phyloP scores from a whole-genome alignment of 345 rosid genomes.

The Carallia pectinifolia region DNA sequence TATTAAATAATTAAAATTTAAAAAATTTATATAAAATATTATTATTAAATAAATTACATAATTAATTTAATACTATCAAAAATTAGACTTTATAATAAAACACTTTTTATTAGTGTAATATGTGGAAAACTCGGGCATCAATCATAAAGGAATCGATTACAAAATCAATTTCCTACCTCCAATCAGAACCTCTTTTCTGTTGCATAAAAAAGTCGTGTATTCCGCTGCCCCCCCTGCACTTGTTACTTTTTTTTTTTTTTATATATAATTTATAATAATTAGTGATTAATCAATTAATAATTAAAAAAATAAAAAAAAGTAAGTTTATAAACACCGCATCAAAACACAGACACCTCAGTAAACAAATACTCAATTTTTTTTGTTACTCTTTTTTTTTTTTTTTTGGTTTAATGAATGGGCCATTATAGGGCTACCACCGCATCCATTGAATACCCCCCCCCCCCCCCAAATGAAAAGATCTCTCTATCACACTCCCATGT shows the following conservation, averaged over 20 bases:
- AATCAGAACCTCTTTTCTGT: conserved; percentile 30
- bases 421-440: conserved; percentile 22
- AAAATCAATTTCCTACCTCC: conserved; percentile 42
- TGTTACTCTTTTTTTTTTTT: conserved; percentile 21
- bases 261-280: too few relatives aligned
- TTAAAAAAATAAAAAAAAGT: too few relatives aligned
- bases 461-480: not conserved
- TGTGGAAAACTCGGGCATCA: conserved; percentile 15
- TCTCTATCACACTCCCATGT: conserved; percentile 11
- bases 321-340: too few relatives aligned
- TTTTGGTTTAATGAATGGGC: conserved; percentile 24
- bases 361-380: not conserved
- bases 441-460: not conserved
- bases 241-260: conserved; percentile 15
- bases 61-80: too few relatives aligned
- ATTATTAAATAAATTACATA: too few relatives aligned
- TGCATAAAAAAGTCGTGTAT: conserved; percentile 23
- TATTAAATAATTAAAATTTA: too few relatives aligned
- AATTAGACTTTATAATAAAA: too few relatives aligned
- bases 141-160: conserved; percentile 59
- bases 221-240: conserved; percentile 22
- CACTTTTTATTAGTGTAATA: not conserved
- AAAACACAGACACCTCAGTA: too few relatives aligned
- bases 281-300: too few relatives aligned
- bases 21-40: too few relatives aligned